Evolutionary conservation across 805 yeast genomes (phyloP), one percentile per base, ranked within the genome.

Genomic region (Barnettozyma botsteinii): DNA sequence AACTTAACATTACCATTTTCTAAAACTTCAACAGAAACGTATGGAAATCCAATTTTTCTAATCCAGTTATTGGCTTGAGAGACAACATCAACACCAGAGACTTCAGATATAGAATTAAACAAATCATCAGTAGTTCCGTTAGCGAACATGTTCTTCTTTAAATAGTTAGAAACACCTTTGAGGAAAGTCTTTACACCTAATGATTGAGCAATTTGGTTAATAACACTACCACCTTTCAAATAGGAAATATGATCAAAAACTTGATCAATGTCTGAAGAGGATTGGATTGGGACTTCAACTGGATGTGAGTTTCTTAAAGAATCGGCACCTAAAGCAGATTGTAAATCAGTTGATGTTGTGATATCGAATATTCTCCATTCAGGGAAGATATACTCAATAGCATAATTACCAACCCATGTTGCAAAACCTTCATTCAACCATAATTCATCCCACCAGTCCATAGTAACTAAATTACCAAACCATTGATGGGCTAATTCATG

Each of bases 401-500:
- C 84, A 54, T 77, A 80, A 83, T 87, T 82, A 5, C 91, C 85
- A 76, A 82, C 83, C 86, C 91, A 85, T 34, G 94, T 85, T 31
- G 95, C 95, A 53, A 84, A 85, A 24, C 93, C 91, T 65, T 85
- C 95, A 58, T 85, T 85, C 52, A 85, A 71, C 91, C 93, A 85
- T 50, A 85, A 72, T 47, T 85, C 91, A 61, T 83, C 86, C 95
- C 95, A 85, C 81, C 87, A 85, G 55, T 84, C 88, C 94, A 85
- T 85, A 40, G 95, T 85, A 46, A 85, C 94, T 60, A 85, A 69
- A 60, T 85, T 81, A 57, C 95, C 95, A 55, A 85, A 85, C 95
- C 95, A 85, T 68, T 85, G 95, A 61, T 85, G 95, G 29, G 94
- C 94, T 62, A 85, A 70, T 64, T 85, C 95, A 65, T 85, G 95